phyloP scores from a whole-genome alignment of 768 basidiomycete genomes.

The Sarcodon sp. region DNA sequence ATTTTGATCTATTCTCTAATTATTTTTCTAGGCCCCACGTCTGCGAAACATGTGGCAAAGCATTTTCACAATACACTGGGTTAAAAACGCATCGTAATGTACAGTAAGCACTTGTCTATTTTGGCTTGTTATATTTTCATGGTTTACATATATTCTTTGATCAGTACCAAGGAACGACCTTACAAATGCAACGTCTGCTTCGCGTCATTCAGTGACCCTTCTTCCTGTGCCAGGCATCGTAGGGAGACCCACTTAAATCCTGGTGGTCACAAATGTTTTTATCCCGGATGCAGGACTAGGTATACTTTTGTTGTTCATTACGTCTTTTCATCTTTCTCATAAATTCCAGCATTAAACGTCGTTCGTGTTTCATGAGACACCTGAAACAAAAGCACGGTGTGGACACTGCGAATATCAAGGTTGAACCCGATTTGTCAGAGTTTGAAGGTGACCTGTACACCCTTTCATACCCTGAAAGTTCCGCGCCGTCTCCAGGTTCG shows the following conservation, averaged over 20 bases:
- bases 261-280: slow-evolving; percentile 10
- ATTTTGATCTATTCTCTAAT: neutral
- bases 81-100: slow-evolving; percentile 52
- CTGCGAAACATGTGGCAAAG: slow-evolving; percentile 39
- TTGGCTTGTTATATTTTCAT: neutral
- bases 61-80: slow-evolving; percentile 46
- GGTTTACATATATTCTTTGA: neutral
- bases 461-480: too few relatives aligned
- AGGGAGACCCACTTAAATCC: slow-evolving; percentile 38
- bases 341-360: slow-evolving; percentile 45
- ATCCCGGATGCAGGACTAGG: slow-evolving; percentile 33
- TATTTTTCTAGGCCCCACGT: slow-evolving; percentile 28
- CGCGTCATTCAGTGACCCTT: slow-evolving; percentile 53
- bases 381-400: slow-evolving; percentile 33
- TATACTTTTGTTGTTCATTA: slow-evolving; percentile 11
- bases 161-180: slow-evolving; percentile 40
- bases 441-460: too few relatives aligned
- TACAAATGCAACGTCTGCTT: slow-evolving; percentile 38
- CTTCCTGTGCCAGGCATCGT: slow-evolving; percentile 52
- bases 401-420: slow-evolving; percentile 5
- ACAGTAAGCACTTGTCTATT: slow-evolving; percentile 34
- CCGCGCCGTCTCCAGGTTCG: too few relatives aligned
- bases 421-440: too few relatives aligned
- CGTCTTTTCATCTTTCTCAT: neutral
- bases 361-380: slow-evolving; percentile 42